Conservation (phyloP, 1,284 basidiomycete species). For the Phaffia rhodozyma region DNA sequence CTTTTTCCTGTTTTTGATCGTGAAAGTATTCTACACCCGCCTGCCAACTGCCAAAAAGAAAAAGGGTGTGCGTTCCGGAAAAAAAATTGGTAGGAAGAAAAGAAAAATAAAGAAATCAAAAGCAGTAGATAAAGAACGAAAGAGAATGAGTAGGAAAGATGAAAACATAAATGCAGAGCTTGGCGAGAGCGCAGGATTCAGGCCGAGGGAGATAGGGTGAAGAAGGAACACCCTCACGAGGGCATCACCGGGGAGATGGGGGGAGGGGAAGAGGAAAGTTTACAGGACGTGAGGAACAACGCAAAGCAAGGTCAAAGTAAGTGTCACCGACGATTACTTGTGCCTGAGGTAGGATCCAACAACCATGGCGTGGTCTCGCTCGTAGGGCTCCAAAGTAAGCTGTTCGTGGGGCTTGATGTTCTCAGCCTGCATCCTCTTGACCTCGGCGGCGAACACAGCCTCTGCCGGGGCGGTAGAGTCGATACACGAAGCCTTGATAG, state of each 20-base stretch:
- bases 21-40: too few relatives aligned
- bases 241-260: not conserved
- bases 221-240: too few relatives aligned
- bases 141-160: not conserved
- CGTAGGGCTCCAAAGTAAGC: conserved; percentile 50
- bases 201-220: not conserved
- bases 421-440: conserved; percentile 66
- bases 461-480: conserved; percentile 88
- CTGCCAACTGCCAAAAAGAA: not conserved
- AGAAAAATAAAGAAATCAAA: not conserved
- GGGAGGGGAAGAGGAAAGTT: not conserved
- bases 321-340: conserved; percentile 11
- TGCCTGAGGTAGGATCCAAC: conserved; percentile 35
- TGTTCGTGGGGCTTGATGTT: conserved; percentile 90
- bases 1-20: too few relatives aligned
- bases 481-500: conserved; percentile 99
- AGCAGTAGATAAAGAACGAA: not conserved
- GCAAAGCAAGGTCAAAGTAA: not conserved
- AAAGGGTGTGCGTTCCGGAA: not conserved
- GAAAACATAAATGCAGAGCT: not conserved
- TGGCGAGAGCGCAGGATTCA: not conserved
- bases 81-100: not conserved
- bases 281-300: not conserved
- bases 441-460: conserved; percentile 79
- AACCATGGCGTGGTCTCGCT: conserved; percentile 38